phyloP scores from a whole-genome alignment of 129 eudicot genomes.

The Artemisia argyi region DNA sequence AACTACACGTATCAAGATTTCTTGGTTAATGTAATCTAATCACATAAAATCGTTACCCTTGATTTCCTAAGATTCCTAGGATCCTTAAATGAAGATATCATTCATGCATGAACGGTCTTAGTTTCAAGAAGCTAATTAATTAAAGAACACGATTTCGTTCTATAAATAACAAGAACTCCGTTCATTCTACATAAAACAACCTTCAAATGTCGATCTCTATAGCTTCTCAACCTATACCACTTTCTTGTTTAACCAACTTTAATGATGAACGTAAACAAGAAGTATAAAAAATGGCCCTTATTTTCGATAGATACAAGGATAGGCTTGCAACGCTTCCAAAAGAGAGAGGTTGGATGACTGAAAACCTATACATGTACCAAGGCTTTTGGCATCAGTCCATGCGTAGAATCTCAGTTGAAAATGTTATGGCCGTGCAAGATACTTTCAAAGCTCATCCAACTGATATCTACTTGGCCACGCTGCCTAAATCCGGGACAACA shows the following conservation, averaged over 20 bases:
- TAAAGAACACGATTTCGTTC: neutral
- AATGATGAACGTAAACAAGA: conserved; percentile 12
- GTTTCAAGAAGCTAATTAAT: neutral
- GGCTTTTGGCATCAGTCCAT: conserved; percentile 40
- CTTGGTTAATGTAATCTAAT: conserved; percentile 13
- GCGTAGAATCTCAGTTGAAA: conserved; percentile 16
- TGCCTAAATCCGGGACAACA: conserved; percentile 48
- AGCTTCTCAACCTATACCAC: neutral
- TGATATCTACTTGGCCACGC: conserved; percentile 41
- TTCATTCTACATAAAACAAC: neutral
- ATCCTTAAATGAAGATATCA: neutral
- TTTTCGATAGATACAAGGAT: conserved; percentile 22
- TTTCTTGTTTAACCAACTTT: neutral
- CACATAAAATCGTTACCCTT: neutral
- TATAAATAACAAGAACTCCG: conserved; percentile 14
- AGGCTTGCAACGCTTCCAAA: conserved; percentile 29
- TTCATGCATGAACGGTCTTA: neutral
- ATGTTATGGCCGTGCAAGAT: conserved; percentile 19
- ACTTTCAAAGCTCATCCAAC: conserved; percentile 36
- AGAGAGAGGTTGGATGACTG: conserved; percentile 43
- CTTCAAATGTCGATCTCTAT: conserved; percentile 9
- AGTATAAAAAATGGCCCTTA: conserved; percentile 10
- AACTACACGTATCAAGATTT: neutral
- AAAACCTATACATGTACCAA: conserved; percentile 29
- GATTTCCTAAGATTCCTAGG: neutral